Evolutionary conservation across 306 rosid species (phyloP), one percentile per base, ranked within the genome.

Genomic region (Quercus engelmannii): DNA sequence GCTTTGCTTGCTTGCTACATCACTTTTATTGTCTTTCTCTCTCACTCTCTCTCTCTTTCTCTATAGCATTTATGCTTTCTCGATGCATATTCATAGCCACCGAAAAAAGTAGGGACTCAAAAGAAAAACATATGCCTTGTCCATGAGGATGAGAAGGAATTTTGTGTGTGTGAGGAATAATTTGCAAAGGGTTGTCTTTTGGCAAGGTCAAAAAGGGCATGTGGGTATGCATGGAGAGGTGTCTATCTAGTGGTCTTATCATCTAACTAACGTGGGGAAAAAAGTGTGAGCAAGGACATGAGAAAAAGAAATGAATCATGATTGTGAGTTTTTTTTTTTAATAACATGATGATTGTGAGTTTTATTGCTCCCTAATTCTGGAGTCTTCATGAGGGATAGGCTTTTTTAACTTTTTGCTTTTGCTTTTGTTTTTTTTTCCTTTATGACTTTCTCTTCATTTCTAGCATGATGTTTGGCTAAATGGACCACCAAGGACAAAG

Each of bases 1-100:
- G 77, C 73, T 41, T 85, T 67, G 81, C 80, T 6, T 77, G 78
- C n/a, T 3, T 76, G 80, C 71, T 62, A 74, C 38, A 58, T 25
- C 26, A 33, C 72, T 43, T 33, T 55, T 14, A 13, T 52, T 52
- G 17, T 14, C 19, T 17, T 0, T 0, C 8, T 3, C 49, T 18
- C 49, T 67, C 12, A 1, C 43, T 38, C 43, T 38, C 43, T 38
- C 46, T 7, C 43, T 17, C 1, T 9, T 0, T 19, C 51, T 19
- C 51, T 67, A 1, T 2, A 19, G 72, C n/a, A 35, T n/a, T 67
- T 67, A 9, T 19, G 72, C 52, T 67, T 67, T n/a, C 26, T 67
- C n/a, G 6, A 9, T 33, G 6, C 69, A 63, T 63, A 13, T 10
- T 18, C 69, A 63, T 10, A 28, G 52, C 51, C 25, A 19, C 52